phyloP scores from a whole-genome alignment of 305 asterid species.

The Plantago coronopus region DNA sequence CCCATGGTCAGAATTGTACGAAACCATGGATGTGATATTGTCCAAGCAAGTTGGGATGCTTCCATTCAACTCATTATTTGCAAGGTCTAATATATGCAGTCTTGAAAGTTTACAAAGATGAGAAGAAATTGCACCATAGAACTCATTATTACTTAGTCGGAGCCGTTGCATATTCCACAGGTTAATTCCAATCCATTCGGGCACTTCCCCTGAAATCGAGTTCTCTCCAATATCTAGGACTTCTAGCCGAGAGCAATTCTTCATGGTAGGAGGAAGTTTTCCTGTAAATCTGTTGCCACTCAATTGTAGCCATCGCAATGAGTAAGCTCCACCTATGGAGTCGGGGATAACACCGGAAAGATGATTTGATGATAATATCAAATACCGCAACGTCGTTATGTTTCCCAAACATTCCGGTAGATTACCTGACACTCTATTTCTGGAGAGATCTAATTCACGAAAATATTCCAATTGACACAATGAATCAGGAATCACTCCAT shows the following conservation, averaged over 20 bases:
- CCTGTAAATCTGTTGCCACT: no score
- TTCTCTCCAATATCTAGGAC: neutral
- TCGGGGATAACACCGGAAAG: no score
- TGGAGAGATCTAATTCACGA: neutral
- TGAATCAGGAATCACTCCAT: neutral
- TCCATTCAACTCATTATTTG: neutral
- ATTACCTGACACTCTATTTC: neutral
- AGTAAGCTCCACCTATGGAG: no score
- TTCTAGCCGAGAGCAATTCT: neutral
- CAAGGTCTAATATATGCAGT: neutral
- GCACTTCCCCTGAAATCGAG: neutral
- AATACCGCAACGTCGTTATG: neutral
- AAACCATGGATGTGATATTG: no score
- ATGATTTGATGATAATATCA: neutral
- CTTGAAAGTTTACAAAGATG: neutral
- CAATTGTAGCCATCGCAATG: no score
- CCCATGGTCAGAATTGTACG: no score
- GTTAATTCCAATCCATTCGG: constrained; percentile 1
- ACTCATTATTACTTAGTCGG: neutral
- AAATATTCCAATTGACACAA: neutral
- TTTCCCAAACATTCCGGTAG: neutral
- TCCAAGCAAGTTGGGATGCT: neutral
- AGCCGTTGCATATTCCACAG: neutral
- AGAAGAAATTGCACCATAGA: neutral
- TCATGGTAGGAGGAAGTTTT: neutral